Percentiles rank a stretch among this genome's conserved stretches.
Evolutionary conservation across 2,329 filamentous ascomycete genomes (phyloP).

Genomic region (Fusarium continuum): DNA sequence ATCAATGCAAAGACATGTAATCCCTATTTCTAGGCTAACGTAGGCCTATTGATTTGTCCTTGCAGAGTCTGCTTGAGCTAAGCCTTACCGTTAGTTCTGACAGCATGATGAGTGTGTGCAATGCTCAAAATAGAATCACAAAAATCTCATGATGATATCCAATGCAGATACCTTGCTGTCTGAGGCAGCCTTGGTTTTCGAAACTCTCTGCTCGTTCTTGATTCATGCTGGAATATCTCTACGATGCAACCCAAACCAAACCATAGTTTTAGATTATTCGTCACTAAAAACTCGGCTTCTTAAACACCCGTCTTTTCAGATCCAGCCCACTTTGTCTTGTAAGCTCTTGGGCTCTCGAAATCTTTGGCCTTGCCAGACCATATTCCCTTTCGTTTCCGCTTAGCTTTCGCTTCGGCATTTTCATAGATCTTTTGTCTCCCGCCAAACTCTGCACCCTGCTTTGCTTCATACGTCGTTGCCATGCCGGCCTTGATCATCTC

Average conservation of each 20-base stretch:
- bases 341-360: conserved; percentile 87
- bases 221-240: conserved; percentile 5
- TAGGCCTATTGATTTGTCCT: not conserved
- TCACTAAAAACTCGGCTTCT: conserved; percentile 6
- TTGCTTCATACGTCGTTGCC: conserved; percentile 94
- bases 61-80: not conserved
- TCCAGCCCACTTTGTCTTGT: conserved; percentile 68
- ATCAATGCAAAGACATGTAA: conserved; percentile 1
- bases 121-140: conserved; percentile 17
- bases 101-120: not conserved
- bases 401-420: conserved; percentile 72
- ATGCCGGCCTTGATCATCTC: conserved; percentile 88
- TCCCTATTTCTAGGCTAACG: not conserved
- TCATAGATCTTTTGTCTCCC: conserved; percentile 71
- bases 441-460: conserved; percentile 88
- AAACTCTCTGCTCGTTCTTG: not conserved
- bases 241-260: conserved; percentile 13
- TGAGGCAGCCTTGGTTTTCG: not conserved
- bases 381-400: conserved; percentile 72
- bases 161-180: not conserved
- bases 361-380: conserved; percentile 73
- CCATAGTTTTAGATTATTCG: not conserved
- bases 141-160: not conserved
- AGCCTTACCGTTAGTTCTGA: conserved; percentile 1
- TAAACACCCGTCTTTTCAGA: conserved; percentile 32